Evolutionary conservation across 768 basidiomycete genomes (phyloP).

Genomic region (Collybia sp.): DNA sequence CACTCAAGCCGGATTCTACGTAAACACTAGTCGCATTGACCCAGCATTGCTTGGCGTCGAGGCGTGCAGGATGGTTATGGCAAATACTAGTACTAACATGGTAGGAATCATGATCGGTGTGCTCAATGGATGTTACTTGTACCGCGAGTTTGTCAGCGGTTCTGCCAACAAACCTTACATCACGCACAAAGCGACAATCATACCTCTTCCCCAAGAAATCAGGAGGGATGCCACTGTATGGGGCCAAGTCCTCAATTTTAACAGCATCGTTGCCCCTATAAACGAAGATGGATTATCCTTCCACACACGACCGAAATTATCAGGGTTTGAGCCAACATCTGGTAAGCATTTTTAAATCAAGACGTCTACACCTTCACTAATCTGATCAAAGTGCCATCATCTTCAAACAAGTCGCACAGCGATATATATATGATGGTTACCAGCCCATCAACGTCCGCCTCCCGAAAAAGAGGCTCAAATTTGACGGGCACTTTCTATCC

Average conservation of each 20-base stretch:
- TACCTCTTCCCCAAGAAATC: background rate
- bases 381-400: background rate
- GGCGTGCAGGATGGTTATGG: background rate
- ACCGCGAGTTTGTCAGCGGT: background rate
- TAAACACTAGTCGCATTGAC: background rate
- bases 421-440: background rate
- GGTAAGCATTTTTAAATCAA: background rate
- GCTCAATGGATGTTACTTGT: background rate
- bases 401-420: background rate
- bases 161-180: background rate
- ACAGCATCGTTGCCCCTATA: background rate
- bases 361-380: background rate
- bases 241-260: background rate
- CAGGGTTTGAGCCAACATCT: background rate
- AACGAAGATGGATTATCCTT: background rate
- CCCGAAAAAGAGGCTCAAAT: too few species aligned
- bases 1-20: background rate
- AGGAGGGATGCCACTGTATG: background rate
- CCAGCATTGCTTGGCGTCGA: background rate
- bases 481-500: too few species aligned
- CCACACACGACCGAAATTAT: background rate
- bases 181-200: background rate
- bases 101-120: background rate
- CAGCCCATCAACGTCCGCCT: background rate
- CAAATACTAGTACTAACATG: background rate